Conservation (phyloP, 2,329 filamentous ascomycete species). For the Sporothrix schenckii region DNA sequence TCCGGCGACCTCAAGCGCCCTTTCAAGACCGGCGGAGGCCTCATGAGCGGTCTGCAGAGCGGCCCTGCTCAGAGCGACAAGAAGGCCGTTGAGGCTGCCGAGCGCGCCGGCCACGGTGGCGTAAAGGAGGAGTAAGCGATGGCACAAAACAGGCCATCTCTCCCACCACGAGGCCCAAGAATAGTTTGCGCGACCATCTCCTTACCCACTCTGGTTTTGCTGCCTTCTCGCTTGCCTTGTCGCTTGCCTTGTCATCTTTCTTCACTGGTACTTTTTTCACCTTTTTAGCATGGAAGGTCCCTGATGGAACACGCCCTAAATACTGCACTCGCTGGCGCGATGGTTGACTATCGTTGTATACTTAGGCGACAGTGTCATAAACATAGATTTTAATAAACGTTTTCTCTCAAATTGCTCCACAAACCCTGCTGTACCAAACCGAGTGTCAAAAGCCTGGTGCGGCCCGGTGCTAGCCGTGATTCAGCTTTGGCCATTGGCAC, state of each 20-base stretch:
- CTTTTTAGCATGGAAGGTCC: not conserved
- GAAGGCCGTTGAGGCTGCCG: constrained; percentile 78
- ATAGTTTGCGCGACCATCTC: not conserved
- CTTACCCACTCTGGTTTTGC: not conserved
- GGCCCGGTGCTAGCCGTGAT: constrained; percentile 18
- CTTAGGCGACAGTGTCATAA: not conserved
- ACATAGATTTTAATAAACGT: not conserved
- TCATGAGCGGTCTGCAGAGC: constrained; percentile 78
- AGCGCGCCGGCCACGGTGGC: constrained; percentile 72
- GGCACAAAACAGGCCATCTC: not conserved
- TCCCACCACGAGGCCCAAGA: not conserved
- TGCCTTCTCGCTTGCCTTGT: not conserved
- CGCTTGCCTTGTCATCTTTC: not conserved
- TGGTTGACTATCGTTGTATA: not conserved
- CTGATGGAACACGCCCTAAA: not conserved
- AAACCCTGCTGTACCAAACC: not conserved
- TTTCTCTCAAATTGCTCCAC: not conserved
- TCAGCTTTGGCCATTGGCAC: not conserved
- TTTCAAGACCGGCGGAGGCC: constrained; percentile 82
- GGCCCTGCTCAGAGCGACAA: constrained; percentile 85
- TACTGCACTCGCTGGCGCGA: not conserved
- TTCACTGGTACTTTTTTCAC: not conserved
- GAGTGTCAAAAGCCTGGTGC: not conserved
- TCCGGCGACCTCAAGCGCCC: constrained; percentile 90
- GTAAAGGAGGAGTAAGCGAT: constrained; percentile 69